Evolutionary conservation across 208 protist species (phyloP).

Genomic region (Crithidia sp.): DNA sequence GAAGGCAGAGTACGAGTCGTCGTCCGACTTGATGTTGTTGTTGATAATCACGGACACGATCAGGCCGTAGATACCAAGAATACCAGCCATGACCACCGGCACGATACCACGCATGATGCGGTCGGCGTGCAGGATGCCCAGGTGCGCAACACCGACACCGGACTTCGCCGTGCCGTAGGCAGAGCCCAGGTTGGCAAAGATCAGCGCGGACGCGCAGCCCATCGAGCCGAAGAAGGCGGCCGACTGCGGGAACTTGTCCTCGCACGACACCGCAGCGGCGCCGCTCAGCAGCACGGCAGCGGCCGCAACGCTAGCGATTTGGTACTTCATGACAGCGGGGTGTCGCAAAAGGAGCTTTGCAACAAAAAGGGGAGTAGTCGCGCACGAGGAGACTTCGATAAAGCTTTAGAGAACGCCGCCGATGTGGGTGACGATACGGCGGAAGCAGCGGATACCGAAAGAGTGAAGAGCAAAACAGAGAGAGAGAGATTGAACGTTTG

Average conservation of each 20-base stretch:
- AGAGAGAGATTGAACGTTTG: neutral
- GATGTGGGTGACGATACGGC: neutral
- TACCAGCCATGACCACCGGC: slow-evolving; percentile 95
- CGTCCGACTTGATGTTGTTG: slow-evolving; percentile 82
- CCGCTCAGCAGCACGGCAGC: slow-evolving; percentile 33
- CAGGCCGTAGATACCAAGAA: slow-evolving; percentile 99
- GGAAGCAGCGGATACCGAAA: neutral
- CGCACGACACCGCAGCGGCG: slow-evolving; percentile 58
- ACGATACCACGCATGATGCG: slow-evolving; percentile 95
- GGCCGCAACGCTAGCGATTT: slow-evolving; percentile 20
- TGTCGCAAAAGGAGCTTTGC: neutral
- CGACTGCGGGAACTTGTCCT: slow-evolving; percentile 84
- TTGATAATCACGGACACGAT: slow-evolving; percentile 99
- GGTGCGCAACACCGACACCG: slow-evolving; percentile 96
- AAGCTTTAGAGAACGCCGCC: neutral
- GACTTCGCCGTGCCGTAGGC: slow-evolving; percentile 99
- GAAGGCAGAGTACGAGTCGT: slow-evolving; percentile 75
- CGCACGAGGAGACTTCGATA: neutral
- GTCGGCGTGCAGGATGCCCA: slow-evolving; percentile 97
- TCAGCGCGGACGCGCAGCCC: slow-evolving; percentile 92
- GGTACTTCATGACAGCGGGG: slow-evolving; percentile 25
- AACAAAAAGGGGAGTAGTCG: neutral
- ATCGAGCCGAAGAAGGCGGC: slow-evolving; percentile 97
- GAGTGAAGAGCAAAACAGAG: neutral
- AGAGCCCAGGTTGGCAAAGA: slow-evolving; percentile 96